Base-by-base conservation (phyloP, 352 stramenopile species). In the Phytophthora multivora region DNA sequence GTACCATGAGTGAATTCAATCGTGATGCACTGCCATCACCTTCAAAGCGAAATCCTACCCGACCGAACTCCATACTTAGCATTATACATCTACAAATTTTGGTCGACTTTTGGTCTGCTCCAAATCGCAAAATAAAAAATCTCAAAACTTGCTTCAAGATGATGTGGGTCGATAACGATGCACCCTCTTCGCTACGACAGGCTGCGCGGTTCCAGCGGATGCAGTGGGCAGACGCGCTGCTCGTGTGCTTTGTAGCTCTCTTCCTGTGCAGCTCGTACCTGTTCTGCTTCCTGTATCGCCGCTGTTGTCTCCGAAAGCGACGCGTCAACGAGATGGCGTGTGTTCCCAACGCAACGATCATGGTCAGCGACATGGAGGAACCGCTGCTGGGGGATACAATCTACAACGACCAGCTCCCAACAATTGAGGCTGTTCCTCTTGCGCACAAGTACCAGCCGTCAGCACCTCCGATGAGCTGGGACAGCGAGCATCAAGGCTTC, bases 291-390 rank as follows among this genome's bases (percentile, higher is more conserved):
- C 75, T 78, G 50, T 88, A 80, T 25, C 73, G 76, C 30, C 67
- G 66, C 39, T 78, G 74, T 18, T 68, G 69, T 15, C 25, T 36
- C 19, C 40, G 50, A 2, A 61, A 52, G 9, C 39, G 35, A 35
- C 31, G 61, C 49, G 31, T 33, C 48, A 43, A 57, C 25, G 35
- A 67, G 30, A 65, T 71, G 36, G 48, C 62, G 6, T 51, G 49
- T 0, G 54, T 81, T 40, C 62, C 70, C 15, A 72, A 33, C 19
- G 53, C 69, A 23, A 40, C 59, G 4, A 30, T 86, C 25, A 62
- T 78, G 18, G 67, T 85, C 11, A 83, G 66, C 51, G 78, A 93
- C 58, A 85, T 91, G 76, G 72, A 90, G 46, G 66, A 90, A 62
- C 81, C 84, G 16, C 77, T 93, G 38, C 68, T 93, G 6, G 64